Conservation (phyloP, 106 monocot species). For the Vanilla planifolia region DNA sequence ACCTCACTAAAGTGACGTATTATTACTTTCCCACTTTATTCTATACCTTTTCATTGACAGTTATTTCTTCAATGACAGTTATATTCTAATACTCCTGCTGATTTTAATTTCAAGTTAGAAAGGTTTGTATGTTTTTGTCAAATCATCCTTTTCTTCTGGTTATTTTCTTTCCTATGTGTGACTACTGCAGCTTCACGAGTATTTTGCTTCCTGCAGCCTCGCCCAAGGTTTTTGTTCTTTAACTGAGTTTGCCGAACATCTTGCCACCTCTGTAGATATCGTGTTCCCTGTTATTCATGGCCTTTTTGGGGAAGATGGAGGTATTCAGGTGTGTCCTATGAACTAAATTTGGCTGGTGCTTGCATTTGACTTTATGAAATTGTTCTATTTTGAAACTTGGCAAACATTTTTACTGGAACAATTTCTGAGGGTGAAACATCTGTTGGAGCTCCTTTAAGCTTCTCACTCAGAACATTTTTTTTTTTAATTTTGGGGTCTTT, state of each 20-base stretch:
- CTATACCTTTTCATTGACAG: neutral
- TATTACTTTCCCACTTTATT: neutral
- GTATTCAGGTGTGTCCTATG: slow-evolving; percentile 62
- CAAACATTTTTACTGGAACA: neutral
- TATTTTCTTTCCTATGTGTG: neutral
- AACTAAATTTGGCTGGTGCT: neutral
- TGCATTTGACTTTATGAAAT: neutral
- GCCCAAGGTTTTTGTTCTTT: slow-evolving; percentile 71
- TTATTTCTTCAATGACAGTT: slow-evolving; percentile 38
- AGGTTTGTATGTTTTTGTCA: slow-evolving; percentile 40
- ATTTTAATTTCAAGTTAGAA: slow-evolving; percentile 97
- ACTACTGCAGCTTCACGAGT: too few relatives aligned
- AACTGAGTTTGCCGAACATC: slow-evolving; percentile 64
- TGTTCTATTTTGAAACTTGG: neutral
- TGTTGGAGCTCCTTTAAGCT: neutral
- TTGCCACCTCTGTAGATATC: slow-evolving; percentile 65
- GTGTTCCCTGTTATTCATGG: slow-evolving; percentile 96
- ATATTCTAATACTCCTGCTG: slow-evolving; percentile 91
- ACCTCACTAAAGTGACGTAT: too few relatives aligned
- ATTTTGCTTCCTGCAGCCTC: slow-evolving; percentile 42
- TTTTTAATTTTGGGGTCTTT: too few relatives aligned
- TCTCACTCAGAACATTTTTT: too few relatives aligned
- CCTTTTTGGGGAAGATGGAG: slow-evolving; percentile 92
- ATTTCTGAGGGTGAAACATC: neutral
- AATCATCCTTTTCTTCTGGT: neutral